Base-by-base conservation (phyloP, 2,329 filamentous ascomycete genomes). In the Trichoderma aggressivum region DNA sequence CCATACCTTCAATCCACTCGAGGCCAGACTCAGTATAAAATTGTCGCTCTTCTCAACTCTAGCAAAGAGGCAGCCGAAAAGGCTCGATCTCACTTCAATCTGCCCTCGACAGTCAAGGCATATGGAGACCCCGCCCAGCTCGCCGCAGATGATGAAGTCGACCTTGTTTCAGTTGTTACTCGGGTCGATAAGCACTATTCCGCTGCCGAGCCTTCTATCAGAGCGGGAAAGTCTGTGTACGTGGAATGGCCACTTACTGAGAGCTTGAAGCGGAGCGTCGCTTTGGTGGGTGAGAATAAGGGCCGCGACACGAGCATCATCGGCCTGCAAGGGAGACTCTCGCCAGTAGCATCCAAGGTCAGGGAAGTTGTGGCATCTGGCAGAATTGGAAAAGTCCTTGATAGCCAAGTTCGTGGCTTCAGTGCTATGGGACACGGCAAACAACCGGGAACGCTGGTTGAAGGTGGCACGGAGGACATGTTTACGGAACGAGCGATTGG, bases 31-130 rank as follows among this genome's bases (percentile, higher is more conserved):
- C 65, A 68, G 24, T 68, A 68, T 24, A 50, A 68, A 34, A 18
- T 68, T 18, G 65, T 68, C 8, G 65, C 65, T 2, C 65, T 68
- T 36, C 65, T 68, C 55, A 68, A 68, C 55, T 68, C 65, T 7
- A 68, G 65, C 55, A 60, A 50, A 28, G 55, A 60, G 14, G 65
- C 65, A 26, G 65, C 65, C 3, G 65, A 68, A 43, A 60, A 14
- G n/a, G 65, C 65, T 26, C 53, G 53, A 14, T 50, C 65, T 5
- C 65, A 68, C 26, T 68, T 68, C 65, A 68, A 68, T 18, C 65
- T 68, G 8, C 55, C 65, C 14, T 68, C 65, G 0, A 18, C 26
- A 2, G 65, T 68, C 12, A 68, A 68, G n/a, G n/a, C 65, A 59
- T 68, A 68, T 11, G 65, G 65, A 18, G 65, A 68, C 6, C 65